phyloP scores from a whole-genome alignment of 2,329 filamentous ascomycete genomes.

The Zymoseptoria ardabiliae region DNA sequence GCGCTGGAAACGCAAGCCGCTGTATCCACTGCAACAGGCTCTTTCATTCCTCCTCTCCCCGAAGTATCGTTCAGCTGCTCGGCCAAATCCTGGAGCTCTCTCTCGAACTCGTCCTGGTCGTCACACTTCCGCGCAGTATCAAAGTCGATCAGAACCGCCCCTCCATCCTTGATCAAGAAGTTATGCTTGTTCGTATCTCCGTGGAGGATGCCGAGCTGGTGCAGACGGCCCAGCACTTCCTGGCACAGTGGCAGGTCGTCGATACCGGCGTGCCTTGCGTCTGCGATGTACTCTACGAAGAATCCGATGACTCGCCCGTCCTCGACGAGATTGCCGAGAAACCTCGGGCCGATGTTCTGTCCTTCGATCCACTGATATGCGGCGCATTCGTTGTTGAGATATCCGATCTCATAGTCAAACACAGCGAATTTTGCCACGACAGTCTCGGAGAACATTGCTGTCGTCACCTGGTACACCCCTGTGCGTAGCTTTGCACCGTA shows the following conservation, averaged over 20 bases:
- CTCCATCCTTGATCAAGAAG: conserved; percentile 28
- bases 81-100: conserved; percentile 3
- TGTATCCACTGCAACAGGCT: too few relatives aligned
- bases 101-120: conserved; percentile 9
- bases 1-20: too few relatives aligned
- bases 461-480: conserved; percentile 16
- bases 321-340: conserved; percentile 36
- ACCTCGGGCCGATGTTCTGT: conserved; percentile 31
- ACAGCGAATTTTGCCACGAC: conserved; percentile 34
- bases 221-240: conserved; percentile 25
- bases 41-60: conserved; percentile 1
- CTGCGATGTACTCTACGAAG: conserved; percentile 27
- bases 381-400: conserved; percentile 32
- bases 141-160: conserved; percentile 31
- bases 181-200: conserved; percentile 35
- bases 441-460: not conserved
- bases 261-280: conserved; percentile 20
- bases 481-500: conserved; percentile 6
- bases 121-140: conserved; percentile 19
- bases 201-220: conserved; percentile 32
- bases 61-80: conserved; percentile 7
- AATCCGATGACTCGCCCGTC: conserved; percentile 36
- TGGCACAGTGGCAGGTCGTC: conserved; percentile 28
- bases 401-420: conserved; percentile 34
- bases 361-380: conserved; percentile 34